Evolutionary conservation across 768 basidiomycete species (phyloP), one percentile per base, ranked within the genome.

Genomic region (Rhodotorula taiwanensis): DNA sequence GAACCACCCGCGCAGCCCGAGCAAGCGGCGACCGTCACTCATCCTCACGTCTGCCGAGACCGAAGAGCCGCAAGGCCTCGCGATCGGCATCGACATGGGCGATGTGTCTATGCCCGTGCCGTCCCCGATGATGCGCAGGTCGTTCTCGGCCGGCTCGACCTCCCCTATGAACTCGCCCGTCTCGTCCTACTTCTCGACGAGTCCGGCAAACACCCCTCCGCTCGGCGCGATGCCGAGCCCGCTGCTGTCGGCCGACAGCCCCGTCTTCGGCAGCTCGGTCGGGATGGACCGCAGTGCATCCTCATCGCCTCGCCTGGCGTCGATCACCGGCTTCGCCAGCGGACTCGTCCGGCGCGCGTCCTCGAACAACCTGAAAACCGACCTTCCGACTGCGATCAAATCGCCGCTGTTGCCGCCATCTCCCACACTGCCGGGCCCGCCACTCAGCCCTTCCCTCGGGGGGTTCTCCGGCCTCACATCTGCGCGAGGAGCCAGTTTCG

Each of bases 341-440:
- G 66, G 66, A 0, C 57, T 67, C 50, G 66, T 65, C 18, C 55
- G 67, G 8, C 55, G 63, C 27, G 53, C 63, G 1, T 69, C 67
- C 5, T 59, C 36, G n/a, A 59, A 34, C 21, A 34, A 30, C 1
- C 63, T 69, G 34, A 59, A 56, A 30, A n/a, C 55, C 21, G 62
- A 62, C 2, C 56, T 64, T 0, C 67, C 62, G 18, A 61, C 60
- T 1, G 58, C 67, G 21, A 7, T 52, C 55, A 59, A 47, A 41
- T 58, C 3, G 43, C 55, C 11, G 25, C 57, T 7, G 49, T 48
- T 7, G 36, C n/a, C 58, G 30, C 48, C 53, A 2, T 62, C 66
- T 27, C 66, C 66, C 13, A 62, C 60, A 16, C 49, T 60, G n/a
- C 36, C 57, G 15, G 21, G 30, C 3, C n/a, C 25, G 1, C 51